These are phyloP conservation scores for Sporothrix pallida DNA, from an alignment of 2,329 filamentous ascomycete genomes.

Conservation along the genomic window DNA sequence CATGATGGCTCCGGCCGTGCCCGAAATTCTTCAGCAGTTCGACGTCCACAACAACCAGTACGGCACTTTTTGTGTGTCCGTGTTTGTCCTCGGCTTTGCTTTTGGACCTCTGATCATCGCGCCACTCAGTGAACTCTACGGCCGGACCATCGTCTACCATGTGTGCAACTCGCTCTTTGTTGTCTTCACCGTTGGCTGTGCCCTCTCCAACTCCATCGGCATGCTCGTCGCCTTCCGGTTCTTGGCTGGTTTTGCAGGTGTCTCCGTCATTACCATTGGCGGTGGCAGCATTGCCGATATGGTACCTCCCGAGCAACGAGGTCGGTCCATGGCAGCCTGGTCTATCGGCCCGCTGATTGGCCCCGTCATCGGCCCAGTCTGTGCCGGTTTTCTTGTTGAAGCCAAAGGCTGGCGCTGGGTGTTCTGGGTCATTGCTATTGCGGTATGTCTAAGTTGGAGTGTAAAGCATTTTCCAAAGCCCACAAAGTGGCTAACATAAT, in stretches of 20 bases:
- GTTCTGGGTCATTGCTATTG: slow-evolving; percentile 53
- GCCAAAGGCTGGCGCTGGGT: slow-evolving; percentile 55
- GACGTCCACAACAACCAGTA: slow-evolving; percentile 50
- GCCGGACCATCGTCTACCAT: slow-evolving; percentile 69
- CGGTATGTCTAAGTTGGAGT: background rate
- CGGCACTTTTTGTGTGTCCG: slow-evolving; percentile 61
- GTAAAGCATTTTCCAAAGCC: too few relatives aligned
- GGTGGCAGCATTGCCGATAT: slow-evolving; percentile 72
- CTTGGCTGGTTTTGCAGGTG: slow-evolving; percentile 71
- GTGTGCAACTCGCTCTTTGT: slow-evolving; percentile 68
- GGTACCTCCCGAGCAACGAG: slow-evolving; percentile 61
- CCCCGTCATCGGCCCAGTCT: slow-evolving; percentile 53
- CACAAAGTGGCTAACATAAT: background rate
- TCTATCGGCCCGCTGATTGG: slow-evolving; percentile 49
- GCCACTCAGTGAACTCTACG: slow-evolving; percentile 31
- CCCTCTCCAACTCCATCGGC: slow-evolving; percentile 67
- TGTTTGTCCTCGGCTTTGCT: slow-evolving; percentile 56
- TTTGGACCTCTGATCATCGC: slow-evolving; percentile 27
- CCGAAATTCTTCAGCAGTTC: slow-evolving; percentile 45
- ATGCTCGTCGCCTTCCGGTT: slow-evolving; percentile 71
- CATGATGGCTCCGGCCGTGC: slow-evolving; percentile 16
- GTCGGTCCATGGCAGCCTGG: slow-evolving; percentile 59
- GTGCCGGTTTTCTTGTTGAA: slow-evolving; percentile 50
- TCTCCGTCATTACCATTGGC: slow-evolving; percentile 70
- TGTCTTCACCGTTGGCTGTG: slow-evolving; percentile 65